Base-by-base conservation (phyloP, 2,329 filamentous ascomycete species). In the Pseudogymnoascus sp. region DNA sequence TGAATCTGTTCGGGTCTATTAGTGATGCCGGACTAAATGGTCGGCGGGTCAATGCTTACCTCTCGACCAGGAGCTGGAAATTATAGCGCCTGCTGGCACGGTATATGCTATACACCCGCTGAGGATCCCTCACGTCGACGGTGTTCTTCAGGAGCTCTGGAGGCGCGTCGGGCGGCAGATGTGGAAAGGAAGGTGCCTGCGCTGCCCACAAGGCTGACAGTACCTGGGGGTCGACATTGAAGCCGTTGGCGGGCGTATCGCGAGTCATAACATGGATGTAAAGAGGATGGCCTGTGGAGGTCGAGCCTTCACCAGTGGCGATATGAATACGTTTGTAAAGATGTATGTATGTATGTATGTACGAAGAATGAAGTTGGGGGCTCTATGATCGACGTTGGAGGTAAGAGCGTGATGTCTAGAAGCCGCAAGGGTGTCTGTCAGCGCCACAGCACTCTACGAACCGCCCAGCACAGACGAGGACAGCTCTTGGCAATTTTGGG, bases 1-100 rank as follows among this genome's bases (percentile, higher is more conserved):
- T 85, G 72, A 90, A 95, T 70, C 90, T 93, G 66, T 23, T n/a
- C 18, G 63, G 64, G 59, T 37, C 63, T 33, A 56, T 66, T 53
- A 65, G 66, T 68, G 14, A 35, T 28, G 42, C 60, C 25, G 25
- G 7, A 66, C 65, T 59, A 60, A 70, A 59, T 40, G 62, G 10
- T 21, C 35, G 28, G 16, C 25, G 28, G 61, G 64, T 33, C 25
- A 40, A 63, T 60, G 73, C 81, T 67, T 72, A 89, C 86, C 82
- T 85, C 70, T 89, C 85, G 12, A 91, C 84, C 14, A 91, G 75
- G 3, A 83, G 75, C 71, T 91, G 87, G 66, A 88, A 85, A 67
- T 82, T 79, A 69, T 87, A 83, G 4, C 85, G 82, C 35, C 85
- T 82, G 66, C 78, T 82, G 31, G 85, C 84, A 60, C 78, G 79